Evolutionary conservation across 805 yeast genomes (phyloP), one percentile per base, ranked within the genome.

Genomic region (Yueomyces sinensis): DNA sequence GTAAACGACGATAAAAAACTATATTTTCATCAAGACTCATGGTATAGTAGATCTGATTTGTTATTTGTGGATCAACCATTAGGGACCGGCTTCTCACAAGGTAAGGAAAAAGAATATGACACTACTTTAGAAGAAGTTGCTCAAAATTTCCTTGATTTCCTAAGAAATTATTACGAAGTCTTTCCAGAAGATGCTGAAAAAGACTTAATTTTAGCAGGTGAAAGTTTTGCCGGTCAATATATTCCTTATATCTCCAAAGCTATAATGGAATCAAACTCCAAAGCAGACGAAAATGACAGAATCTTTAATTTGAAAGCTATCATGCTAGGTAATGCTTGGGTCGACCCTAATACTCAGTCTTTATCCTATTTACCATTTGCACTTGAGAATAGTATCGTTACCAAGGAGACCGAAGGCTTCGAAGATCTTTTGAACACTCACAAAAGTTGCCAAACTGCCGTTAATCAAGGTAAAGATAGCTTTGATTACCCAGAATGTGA

Each of bases 201-300:
- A 40, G 80, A 82, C 20, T 61, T 91, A 2, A 73, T 75, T 42
- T 56, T 91, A 24, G 94, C 95, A 0, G 98, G 98, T 22, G 98
- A 91, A 61, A 82, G 94, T 43, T 91, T 80, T 59, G 97, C 97
- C 1, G 98, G 98, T 16, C 96, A 91, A 54, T 91, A 84, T 52
- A 81, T 91, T 35, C 97, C 98, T 1, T 82, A 80, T 54, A 72
- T 87, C 39, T 93, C 89, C 0, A 62, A 70, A 27, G 74, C 72
- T 1, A 63, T 89, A 4, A 45, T 73, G 32, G 59, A 65, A 2
- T 59, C 69, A 27, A 72, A 76, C 47, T 19, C 15, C 14, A n/a
- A 29, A 7, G 18, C 32, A 11, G 17, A 16, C 4, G 29, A 30
- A 32, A 42, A 59, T 15, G 40, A 38, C 1, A 36, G 40, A 4